Conservation (phyloP, 1,139 yeast species). For the Magnusiomyces paraingens region DNA sequence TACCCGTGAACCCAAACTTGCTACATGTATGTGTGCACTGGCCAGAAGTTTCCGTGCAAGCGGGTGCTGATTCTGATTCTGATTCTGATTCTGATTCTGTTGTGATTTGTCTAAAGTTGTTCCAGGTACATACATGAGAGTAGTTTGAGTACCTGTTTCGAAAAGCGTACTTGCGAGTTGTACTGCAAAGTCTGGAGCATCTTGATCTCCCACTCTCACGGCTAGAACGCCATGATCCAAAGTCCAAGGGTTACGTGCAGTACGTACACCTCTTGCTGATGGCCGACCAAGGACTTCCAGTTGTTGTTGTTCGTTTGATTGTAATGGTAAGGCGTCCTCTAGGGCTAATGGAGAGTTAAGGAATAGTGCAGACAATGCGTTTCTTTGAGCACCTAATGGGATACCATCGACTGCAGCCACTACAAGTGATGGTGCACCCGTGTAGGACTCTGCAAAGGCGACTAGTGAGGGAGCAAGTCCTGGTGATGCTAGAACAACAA, state of each 20-base stretch:
- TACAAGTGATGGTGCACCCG: slow-evolving; percentile 15
- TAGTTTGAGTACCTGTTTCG: slow-evolving; percentile 26
- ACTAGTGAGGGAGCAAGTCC: too few relatives aligned
- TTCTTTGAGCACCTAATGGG: slow-evolving; percentile 30
- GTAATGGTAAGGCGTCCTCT: not conserved
- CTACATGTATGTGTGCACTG: not conserved
- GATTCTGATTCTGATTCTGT: too few relatives aligned
- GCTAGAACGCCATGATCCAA: slow-evolving; percentile 1
- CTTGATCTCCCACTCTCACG: too few relatives aligned
- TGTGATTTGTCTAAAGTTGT: too few relatives aligned
- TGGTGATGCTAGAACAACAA: too few relatives aligned
- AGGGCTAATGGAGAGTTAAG: not conserved
- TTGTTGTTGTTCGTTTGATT: slow-evolving; percentile 6
- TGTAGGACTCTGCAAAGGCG: too few relatives aligned
- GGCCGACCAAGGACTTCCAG: slow-evolving; percentile 5
- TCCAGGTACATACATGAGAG: slow-evolving; percentile 19
- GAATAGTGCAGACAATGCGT: slow-evolving; percentile 27
- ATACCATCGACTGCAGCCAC: slow-evolving; percentile 30
- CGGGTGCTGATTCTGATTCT: not conserved
- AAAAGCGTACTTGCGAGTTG: slow-evolving; percentile 34
- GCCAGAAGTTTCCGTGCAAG: slow-evolving; percentile 1
- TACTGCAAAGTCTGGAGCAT: slow-evolving; percentile 18
- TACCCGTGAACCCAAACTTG: not conserved
- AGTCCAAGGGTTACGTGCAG: slow-evolving; percentile 28
- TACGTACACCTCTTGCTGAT: slow-evolving; percentile 16